A percentile compares a stretch with the other conserved stretches of the same genome.
Evolutionary conservation across 1,284 basidiomycete genomes (phyloP).

Genomic region (Amylostereum areolatum): DNA sequence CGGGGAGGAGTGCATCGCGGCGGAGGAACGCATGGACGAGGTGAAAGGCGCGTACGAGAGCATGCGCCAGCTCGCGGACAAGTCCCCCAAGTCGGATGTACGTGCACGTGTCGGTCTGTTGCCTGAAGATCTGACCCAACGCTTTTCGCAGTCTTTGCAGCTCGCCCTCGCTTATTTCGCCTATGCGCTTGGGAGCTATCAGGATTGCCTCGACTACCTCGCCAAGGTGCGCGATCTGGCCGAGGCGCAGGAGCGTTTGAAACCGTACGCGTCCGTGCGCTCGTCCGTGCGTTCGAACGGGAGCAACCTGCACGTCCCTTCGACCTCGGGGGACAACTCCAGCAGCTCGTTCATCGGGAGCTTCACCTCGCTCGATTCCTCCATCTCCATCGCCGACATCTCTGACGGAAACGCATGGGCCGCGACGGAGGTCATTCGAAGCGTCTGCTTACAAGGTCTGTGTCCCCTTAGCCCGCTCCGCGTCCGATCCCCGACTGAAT

Average conservation of each 20-base stretch:
- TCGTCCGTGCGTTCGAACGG: constrained; percentile 22
- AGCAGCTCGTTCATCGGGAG: constrained; percentile 40
- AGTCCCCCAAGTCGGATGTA: constrained; percentile 55
- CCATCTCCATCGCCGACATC: constrained; percentile 40
- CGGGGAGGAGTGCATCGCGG: constrained; percentile 50
- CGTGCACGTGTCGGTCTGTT: constrained; percentile 22
- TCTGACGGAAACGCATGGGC: constrained; percentile 62
- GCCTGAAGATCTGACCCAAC: constrained; percentile 3
- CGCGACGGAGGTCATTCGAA: constrained; percentile 56
- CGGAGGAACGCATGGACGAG: constrained; percentile 49
- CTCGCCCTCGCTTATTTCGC: constrained; percentile 71
- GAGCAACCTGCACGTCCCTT: constrained; percentile 30
- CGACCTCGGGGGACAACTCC: constrained; percentile 31
- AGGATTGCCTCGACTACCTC: constrained; percentile 57
- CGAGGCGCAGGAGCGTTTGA: constrained; percentile 45
- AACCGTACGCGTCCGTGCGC: constrained; percentile 35
- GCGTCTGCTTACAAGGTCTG: constrained; percentile 63
- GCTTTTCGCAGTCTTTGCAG: constrained; percentile 44
- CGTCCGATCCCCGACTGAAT: background rate
- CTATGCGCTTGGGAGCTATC: constrained; percentile 64
- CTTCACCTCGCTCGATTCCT: constrained; percentile 34
- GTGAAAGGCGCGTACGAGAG: constrained; percentile 42
- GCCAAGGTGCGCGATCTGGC: constrained; percentile 47
- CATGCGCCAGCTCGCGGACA: constrained; percentile 36
- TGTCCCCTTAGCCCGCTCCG: constrained; percentile 9